These are phyloP conservation scores for Diaporthe sp. DNA, from an alignment of 2,329 filamentous ascomycete genomes.

Conservation along the genomic window DNA sequence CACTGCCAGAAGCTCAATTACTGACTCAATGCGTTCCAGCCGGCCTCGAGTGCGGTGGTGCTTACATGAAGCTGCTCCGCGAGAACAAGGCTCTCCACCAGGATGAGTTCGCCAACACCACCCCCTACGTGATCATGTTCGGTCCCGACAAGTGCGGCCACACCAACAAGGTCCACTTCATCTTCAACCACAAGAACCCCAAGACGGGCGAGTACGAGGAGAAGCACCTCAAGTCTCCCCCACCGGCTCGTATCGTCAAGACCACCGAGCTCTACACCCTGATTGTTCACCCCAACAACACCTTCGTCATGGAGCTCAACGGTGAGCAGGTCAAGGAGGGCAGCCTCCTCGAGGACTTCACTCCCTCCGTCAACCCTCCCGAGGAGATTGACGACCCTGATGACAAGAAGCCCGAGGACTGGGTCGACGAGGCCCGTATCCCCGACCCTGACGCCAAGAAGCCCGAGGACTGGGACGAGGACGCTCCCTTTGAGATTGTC, in stretches of 20 bases:
- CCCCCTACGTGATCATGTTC: conserved; percentile 99
- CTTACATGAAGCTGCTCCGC: conserved; percentile 98
- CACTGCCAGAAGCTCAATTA: background rate
- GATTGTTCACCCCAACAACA: conserved; percentile 96
- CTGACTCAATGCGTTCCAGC: conserved; percentile 63
- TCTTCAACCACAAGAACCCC: conserved; percentile 99
- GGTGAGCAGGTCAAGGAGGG: conserved; percentile 90
- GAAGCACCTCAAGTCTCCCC: conserved; percentile 93
- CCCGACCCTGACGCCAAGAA: conserved; percentile 93
- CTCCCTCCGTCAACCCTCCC: conserved; percentile 90
- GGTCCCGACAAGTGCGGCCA: conserved; percentile 99
- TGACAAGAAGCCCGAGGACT: conserved; percentile 93
- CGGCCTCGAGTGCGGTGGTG: conserved; percentile 96
- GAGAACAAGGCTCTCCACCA: conserved; percentile 97
- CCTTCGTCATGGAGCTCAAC: conserved; percentile 92
- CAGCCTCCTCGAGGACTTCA: conserved; percentile 93
- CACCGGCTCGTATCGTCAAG: conserved; percentile 90
- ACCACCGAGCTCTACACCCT: conserved; percentile 95
- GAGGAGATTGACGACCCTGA: conserved; percentile 96
- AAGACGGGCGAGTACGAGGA: conserved; percentile 99
- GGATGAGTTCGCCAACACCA: conserved; percentile 97
- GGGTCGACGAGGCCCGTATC: conserved; percentile 95
- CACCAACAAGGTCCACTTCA: conserved; percentile 99
- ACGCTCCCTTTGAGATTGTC: conserved; percentile 94
- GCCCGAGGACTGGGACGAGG: conserved; percentile 99